phyloP scores from a whole-genome alignment of 2,329 filamentous ascomycete species.

The Pseudocercospora macadamiae region DNA sequence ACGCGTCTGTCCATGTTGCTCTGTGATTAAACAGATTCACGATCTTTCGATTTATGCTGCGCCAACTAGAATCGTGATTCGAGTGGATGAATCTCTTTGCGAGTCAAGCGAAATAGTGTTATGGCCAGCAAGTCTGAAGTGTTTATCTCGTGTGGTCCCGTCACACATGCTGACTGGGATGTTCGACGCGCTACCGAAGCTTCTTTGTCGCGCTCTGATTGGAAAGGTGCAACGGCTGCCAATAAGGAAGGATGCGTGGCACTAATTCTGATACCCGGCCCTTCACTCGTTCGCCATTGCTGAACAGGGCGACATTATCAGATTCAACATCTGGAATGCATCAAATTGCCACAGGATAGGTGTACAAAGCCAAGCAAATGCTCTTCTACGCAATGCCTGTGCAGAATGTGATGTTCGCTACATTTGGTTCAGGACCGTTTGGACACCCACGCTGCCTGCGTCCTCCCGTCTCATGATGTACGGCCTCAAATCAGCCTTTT shows the following conservation, averaged over 20 bases:
- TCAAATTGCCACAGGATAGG: background rate
- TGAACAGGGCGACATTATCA: no score
- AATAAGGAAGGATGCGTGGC: no score
- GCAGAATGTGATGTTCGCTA: background rate
- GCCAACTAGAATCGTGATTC: no score
- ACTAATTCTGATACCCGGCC: background rate
- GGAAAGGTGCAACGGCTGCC: background rate
- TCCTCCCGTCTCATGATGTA: conserved; percentile 88
- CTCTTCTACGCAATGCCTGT: background rate
- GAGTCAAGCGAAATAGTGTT: background rate
- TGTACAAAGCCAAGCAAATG: conserved; percentile 1
- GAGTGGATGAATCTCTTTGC: no score
- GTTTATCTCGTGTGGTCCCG: no score
- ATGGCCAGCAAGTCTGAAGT: no score
- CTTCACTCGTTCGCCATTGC: no score
- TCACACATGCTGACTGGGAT: no score
- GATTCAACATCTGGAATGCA: no score
- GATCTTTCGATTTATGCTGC: no score
- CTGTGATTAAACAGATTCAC: no score
- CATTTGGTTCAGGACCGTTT: conserved; percentile 68
- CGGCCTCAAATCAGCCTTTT: conserved; percentile 66
- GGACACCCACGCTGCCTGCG: conserved; percentile 76
- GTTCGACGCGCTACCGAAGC: background rate
- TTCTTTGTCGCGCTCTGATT: background rate
- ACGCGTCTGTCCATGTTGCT: no score